Evolutionary conservation across 805 yeast species (phyloP).

Genomic region (Candida sakaeoensis): DNA sequence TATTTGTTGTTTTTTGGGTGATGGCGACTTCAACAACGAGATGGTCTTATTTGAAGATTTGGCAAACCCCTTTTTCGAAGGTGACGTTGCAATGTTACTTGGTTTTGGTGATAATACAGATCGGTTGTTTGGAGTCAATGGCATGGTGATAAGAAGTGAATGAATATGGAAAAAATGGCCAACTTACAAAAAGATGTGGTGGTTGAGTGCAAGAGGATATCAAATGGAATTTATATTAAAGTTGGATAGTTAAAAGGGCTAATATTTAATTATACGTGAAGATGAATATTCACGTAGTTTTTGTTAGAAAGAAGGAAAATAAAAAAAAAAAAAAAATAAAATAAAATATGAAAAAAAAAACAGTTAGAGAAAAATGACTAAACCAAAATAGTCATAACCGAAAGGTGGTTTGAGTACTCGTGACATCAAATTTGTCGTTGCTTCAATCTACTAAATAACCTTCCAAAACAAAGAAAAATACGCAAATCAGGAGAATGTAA

Average conservation of each 20-base stretch:
- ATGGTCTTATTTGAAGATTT: conserved; percentile 6
- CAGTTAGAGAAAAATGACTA: too few species aligned
- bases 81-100: conserved; percentile 10
- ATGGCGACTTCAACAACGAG: conserved; percentile 1
- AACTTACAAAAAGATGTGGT: too few species aligned
- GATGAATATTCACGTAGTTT: background rate
- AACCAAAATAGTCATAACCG: too few species aligned
- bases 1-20: conserved; percentile 2
- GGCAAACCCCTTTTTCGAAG: conserved; percentile 5
- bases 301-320: background rate
- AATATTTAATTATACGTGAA: too few species aligned
- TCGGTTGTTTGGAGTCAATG: conserved; percentile 10
- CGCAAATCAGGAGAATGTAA: conserved; percentile 1
- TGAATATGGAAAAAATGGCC: background rate
- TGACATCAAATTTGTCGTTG: background rate
- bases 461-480: too few species aligned
- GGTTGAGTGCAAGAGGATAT: too few species aligned
- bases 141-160: conserved; percentile 1
- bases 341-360: too few species aligned
- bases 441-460: too few species aligned
- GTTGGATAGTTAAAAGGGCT: background rate
- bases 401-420: background rate
- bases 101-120: conserved; percentile 13
- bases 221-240: background rate
- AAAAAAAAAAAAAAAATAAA: too few species aligned